Evolutionary conservation across 106 monocot genomes (phyloP).

Genomic region (Dioscorea alata): DNA sequence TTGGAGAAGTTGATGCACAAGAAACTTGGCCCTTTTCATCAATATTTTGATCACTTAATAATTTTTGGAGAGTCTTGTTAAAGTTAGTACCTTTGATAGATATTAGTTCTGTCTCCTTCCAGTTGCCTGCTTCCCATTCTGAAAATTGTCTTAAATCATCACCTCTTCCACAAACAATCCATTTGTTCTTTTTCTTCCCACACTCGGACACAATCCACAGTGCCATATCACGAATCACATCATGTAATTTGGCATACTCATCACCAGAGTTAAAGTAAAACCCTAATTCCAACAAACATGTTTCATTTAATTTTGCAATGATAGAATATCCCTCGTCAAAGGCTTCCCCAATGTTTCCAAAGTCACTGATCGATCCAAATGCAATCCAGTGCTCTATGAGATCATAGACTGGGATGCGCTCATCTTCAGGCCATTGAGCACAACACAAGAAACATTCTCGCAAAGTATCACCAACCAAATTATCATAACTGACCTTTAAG

Average conservation of each 20-base stretch:
- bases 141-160: not conserved
- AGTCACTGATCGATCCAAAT: slow-evolving; percentile 1
- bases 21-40: not conserved
- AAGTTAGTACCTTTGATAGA: no score
- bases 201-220: slow-evolving; percentile 12
- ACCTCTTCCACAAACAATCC: not conserved
- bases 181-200: slow-evolving; percentile 1
- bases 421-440: slow-evolving; percentile 23
- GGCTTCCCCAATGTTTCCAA: not conserved
- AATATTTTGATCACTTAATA: not conserved
- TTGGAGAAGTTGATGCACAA: not conserved
- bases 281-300: slow-evolving; percentile 8
- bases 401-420: not conserved
- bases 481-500: slow-evolving; percentile 21
- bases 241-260: slow-evolving; percentile 18
- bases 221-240: slow-evolving; percentile 9
- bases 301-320: not conserved
- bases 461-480: not conserved
- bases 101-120: not conserved
- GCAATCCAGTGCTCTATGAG: slow-evolving; percentile 25
- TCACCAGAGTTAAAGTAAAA: no score
- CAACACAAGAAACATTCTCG: slow-evolving; percentile 28
- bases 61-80: no score
- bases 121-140: not conserved
- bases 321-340: not conserved